phyloP scores from a whole-genome alignment of 352 stramenopile species.

The Globisporangium ultimum region DNA sequence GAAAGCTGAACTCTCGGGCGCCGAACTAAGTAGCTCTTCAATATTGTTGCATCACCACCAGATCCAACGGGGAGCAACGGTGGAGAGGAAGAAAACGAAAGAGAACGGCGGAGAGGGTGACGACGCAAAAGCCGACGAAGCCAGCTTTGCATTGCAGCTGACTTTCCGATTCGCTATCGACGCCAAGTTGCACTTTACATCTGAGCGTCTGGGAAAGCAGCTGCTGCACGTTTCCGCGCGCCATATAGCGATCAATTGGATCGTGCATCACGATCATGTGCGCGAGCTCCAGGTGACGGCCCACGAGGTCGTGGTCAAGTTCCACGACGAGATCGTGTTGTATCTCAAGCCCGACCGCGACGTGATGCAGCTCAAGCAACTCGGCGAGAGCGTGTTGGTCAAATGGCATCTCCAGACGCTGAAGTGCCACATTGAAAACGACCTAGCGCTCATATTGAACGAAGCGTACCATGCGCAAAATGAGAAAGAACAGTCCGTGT shows the following conservation, averaged over 20 bases:
- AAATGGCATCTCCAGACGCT: constrained; percentile 53
- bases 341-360: constrained; percentile 54
- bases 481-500: constrained; percentile 47
- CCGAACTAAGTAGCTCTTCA: neutral
- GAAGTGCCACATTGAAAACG: constrained; percentile 38
- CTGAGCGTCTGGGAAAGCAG: constrained; percentile 30
- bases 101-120: neutral
- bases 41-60: constrained; percentile 8
- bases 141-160: constrained; percentile 50
- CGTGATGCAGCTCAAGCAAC: constrained; percentile 42
- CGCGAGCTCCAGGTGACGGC: constrained; percentile 54
- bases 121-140: constrained; percentile 6
- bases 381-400: constrained; percentile 30
- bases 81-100: neutral
- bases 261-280: constrained; percentile 34
- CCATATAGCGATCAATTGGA: constrained; percentile 43
- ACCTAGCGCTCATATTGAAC: constrained; percentile 41
- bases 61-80: neutral
- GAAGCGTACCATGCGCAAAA: constrained; percentile 50
- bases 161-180: constrained; percentile 49
- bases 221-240: constrained; percentile 34
- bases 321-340: constrained; percentile 45
- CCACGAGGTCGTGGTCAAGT: constrained; percentile 36
- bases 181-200: constrained; percentile 35
- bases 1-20: neutral